Conservation (phyloP, 2,329 filamentous ascomycete genomes). For the Pestalotiopsis sp. region DNA sequence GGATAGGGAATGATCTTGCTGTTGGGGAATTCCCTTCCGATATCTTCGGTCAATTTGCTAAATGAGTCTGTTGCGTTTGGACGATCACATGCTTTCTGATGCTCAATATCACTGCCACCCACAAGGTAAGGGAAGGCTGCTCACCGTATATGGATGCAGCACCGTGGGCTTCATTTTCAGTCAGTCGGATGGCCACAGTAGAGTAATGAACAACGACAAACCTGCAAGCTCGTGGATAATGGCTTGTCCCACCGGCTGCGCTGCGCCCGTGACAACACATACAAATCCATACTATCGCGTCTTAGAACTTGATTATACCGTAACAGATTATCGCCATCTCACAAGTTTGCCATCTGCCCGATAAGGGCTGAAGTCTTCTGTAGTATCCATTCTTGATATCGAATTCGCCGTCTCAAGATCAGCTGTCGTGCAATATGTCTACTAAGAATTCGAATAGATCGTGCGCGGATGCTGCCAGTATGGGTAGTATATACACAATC, state of each 20-base stretch:
- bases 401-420: too few species aligned
- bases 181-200: background rate
- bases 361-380: conserved; percentile 25
- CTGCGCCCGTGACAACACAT: conserved; percentile 65
- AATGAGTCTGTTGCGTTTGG: conserved; percentile 41
- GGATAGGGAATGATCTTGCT: conserved; percentile 66
- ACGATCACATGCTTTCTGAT: conserved; percentile 49
- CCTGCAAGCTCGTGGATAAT: conserved; percentile 63
- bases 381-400: conserved; percentile 19
- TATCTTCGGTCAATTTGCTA: conserved; percentile 40
- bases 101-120: conserved; percentile 18
- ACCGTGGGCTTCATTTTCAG: conserved; percentile 52
- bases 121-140: background rate
- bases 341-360: conserved; percentile 25
- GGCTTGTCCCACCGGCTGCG: conserved; percentile 61
- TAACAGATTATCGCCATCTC: conserved; percentile 23
- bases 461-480: too few species aligned
- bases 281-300: conserved; percentile 61
- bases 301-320: conserved; percentile 7
- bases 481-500: too few species aligned
- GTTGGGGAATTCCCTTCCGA: conserved; percentile 50
- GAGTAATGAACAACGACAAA: conserved; percentile 25
- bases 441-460: too few species aligned
- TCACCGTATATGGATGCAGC: conserved; percentile 64
- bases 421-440: too few species aligned